These are phyloP conservation scores for Rhodotorula toruloides DNA, from an alignment of 768 basidiomycete genomes.

Conservation along the genomic window DNA sequence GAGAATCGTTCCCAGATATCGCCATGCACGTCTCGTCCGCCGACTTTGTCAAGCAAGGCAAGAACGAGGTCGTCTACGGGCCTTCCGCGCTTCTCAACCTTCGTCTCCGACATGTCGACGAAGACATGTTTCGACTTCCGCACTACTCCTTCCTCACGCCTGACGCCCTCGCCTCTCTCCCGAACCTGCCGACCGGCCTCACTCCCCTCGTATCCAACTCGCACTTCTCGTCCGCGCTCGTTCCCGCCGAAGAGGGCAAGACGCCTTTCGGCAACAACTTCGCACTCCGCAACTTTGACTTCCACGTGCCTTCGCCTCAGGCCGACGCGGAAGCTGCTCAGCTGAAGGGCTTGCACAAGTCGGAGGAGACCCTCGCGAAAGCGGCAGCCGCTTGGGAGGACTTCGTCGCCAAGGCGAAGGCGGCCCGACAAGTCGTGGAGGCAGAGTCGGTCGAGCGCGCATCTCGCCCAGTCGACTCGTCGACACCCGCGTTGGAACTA, in stretches of 20 bases:
- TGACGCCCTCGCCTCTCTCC: not conserved
- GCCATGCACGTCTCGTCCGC: slow-evolving; percentile 65
- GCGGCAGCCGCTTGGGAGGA: slow-evolving; percentile 24
- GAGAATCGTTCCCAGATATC: slow-evolving; percentile 9
- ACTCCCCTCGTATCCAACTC: not conserved
- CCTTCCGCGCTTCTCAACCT: slow-evolving; percentile 68
- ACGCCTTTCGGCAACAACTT: slow-evolving; percentile 10
- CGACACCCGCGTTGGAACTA: slow-evolving; percentile 50
- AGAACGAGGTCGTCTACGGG: slow-evolving; percentile 58
- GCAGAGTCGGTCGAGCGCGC: not conserved
- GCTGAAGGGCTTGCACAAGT: slow-evolving; percentile 18
- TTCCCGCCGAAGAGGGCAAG: slow-evolving; percentile 45
- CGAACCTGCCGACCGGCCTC: not conserved
- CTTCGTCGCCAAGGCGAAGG: slow-evolving; percentile 36
- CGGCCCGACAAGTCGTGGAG: slow-evolving; percentile 43
- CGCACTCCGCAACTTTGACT: slow-evolving; percentile 32
- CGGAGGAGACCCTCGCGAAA: not conserved
- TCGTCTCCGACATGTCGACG: slow-evolving; percentile 65
- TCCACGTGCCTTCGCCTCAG: not conserved
- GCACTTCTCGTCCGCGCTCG: slow-evolving; percentile 18
- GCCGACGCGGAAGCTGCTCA: slow-evolving; percentile 23
- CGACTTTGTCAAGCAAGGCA: slow-evolving; percentile 58
- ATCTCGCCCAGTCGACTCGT: not conserved
- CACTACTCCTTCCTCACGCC: slow-evolving; percentile 52
- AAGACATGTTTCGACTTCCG: slow-evolving; percentile 66